Base-by-base conservation (phyloP, 768 basidiomycete species). In the Pisolithus marmoratus region DNA sequence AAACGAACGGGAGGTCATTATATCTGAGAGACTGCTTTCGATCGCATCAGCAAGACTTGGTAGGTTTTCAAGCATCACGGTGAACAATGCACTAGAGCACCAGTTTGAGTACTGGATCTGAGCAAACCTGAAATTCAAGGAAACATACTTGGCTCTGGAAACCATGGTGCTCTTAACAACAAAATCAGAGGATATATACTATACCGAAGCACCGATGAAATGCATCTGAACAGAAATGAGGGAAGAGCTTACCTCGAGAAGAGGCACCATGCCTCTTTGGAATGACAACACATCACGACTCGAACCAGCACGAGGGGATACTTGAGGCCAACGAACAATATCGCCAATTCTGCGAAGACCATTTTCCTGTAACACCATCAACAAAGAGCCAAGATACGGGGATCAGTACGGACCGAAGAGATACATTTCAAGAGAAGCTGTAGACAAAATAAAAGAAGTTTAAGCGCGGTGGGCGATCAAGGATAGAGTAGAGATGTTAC, bases 181-280 rank as follows among this genome's bases (percentile, higher is more conserved):
- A 45, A 77, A 75, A 19, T 81, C 77, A 8, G 83, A 83, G 0
- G 83, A 74, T 38, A 81, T 63, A 60, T 82, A 83, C 82, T 85
- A 38, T 38, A 15, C 44, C 43, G 48, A 49, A 57, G 48, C 57
- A 49, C 8, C 8, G 2, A 1, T 17, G n/a, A 17, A 11, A 22
- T 5, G 27, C 2, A 4, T 8, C 14, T 1, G 34, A 19, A 26
- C 1, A 38, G 5, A 24, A 27, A 17, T 9, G 7, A 46, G 34
- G 8, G 15, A 17, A 5, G 8, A 15, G 53, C 65, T 38, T 53
- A 82, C 83, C 31, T 74, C 66, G n/a, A 85, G 63, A 17, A 85
- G 54, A 0, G 78, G 79, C 7, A 85, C 56, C 54, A 76, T 73
- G 0, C 78, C 82, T 26, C 75, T 65, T 54, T 85, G 82, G 52